phyloP scores from a whole-genome alignment of 2,329 filamentous ascomycete species.

The Colletotrichum sp. region DNA sequence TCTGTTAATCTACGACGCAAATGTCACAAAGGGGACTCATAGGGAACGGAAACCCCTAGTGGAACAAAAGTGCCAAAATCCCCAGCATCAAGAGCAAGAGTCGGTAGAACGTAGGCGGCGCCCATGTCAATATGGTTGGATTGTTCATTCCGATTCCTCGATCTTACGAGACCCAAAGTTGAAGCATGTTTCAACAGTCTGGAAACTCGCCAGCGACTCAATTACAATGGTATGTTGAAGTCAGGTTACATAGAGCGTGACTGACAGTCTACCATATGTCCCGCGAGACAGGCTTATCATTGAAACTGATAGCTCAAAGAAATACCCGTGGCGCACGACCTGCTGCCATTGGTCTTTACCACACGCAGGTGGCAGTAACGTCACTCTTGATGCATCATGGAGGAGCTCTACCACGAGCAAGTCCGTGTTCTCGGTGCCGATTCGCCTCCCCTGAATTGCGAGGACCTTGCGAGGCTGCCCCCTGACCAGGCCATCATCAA shows the following conservation, averaged over 20 bases:
- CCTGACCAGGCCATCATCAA: conserved; percentile 87
- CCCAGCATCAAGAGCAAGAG: background rate
- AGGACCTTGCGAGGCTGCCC: conserved; percentile 78
- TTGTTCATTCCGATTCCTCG: background rate
- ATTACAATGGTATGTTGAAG: background rate
- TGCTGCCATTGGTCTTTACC: background rate
- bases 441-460: conserved; percentile 76
- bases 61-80: background rate
- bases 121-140: background rate
- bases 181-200: background rate
- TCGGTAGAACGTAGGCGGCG: background rate
- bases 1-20: background rate
- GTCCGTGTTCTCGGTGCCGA: conserved; percentile 73
- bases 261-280: background rate
- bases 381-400: conserved; percentile 54
- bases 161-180: background rate
- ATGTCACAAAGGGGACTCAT: background rate
- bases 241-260: background rate
- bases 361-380: background rate
- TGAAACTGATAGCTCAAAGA: background rate
- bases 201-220: background rate
- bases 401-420: conserved; percentile 87
- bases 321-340: background rate
- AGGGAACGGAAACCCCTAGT: background rate
- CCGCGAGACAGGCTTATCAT: background rate